These are phyloP conservation scores for Teratosphaeria viscida DNA, from an alignment of 2,329 filamentous ascomycete species.

Conservation along the genomic window DNA sequence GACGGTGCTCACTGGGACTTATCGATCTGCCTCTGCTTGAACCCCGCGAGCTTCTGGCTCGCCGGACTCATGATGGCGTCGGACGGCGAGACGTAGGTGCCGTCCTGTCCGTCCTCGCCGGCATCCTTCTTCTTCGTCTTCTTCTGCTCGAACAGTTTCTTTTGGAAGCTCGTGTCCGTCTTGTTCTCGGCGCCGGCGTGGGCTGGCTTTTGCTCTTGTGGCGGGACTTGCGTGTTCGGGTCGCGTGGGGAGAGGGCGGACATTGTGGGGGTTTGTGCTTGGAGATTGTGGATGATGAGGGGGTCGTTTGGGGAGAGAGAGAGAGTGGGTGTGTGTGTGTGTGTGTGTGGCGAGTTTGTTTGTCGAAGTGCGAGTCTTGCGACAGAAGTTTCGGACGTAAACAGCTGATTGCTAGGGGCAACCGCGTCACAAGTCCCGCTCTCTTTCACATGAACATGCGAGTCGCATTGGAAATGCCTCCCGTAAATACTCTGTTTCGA, in stretches of 20 bases:
- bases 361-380: background rate
- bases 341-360: background rate
- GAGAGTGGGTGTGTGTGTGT: background rate
- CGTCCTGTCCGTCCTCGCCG: slow-evolving; percentile 11
- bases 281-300: background rate
- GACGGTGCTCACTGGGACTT: slow-evolving; percentile 40
- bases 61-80: slow-evolving; percentile 83
- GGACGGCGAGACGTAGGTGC: slow-evolving; percentile 69
- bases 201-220: background rate
- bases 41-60: slow-evolving; percentile 68
- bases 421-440: too few species aligned
- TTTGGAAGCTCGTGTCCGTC: background rate
- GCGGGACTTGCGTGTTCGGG: background rate
- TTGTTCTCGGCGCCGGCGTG: background rate
- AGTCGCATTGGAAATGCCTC: too few species aligned
- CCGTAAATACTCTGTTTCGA: too few species aligned
- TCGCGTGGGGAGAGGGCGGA: background rate
- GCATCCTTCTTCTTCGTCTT: background rate
- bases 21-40: slow-evolving; percentile 68
- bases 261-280: background rate
- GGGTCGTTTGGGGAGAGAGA: background rate
- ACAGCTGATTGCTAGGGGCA: too few species aligned
- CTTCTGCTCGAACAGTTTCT: slow-evolving; percentile 1
- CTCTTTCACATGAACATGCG: too few species aligned
- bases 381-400: too few species aligned